phyloP scores from a whole-genome alignment of 2,329 filamentous ascomycete species.

The Colletotrichum theobromicola region DNA sequence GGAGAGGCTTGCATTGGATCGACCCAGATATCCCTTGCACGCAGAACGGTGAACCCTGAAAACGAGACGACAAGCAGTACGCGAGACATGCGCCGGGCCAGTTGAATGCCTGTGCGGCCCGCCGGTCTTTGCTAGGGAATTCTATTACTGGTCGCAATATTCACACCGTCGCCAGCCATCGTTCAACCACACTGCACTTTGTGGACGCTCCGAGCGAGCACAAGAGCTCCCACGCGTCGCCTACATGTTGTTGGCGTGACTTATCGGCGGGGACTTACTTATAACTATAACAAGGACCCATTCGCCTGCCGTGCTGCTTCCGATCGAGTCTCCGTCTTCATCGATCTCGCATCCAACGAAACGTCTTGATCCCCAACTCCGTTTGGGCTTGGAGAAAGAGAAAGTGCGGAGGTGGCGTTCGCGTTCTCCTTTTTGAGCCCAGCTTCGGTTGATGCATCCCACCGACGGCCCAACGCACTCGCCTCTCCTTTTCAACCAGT shows the following conservation, averaged over 20 bases:
- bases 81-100: conserved; percentile 21
- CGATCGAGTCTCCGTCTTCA: background rate
- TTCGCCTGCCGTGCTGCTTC: background rate
- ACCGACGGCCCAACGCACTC: background rate
- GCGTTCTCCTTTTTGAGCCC: background rate
- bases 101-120: conserved; percentile 21
- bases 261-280: background rate
- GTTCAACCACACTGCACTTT: conserved; percentile 9
- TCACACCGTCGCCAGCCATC: conserved; percentile 14
- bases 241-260: background rate
- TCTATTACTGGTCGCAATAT: conserved; percentile 15
- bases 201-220: background rate
- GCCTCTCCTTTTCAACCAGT: background rate
- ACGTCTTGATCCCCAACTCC: background rate
- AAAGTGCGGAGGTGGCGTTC: conserved; percentile 3
- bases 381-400: background rate
- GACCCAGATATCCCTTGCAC: conserved; percentile 15
- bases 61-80: conserved; percentile 15
- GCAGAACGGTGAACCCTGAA: conserved; percentile 22
- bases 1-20: conserved; percentile 21
- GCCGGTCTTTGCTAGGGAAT: conserved; percentile 6
- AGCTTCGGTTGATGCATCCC: background rate
- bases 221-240: background rate
- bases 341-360: background rate
- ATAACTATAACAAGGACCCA: background rate